These are phyloP conservation scores for Seiridium unicorne DNA, from an alignment of 2,329 filamentous ascomycete species.

Conservation along the genomic window DNA sequence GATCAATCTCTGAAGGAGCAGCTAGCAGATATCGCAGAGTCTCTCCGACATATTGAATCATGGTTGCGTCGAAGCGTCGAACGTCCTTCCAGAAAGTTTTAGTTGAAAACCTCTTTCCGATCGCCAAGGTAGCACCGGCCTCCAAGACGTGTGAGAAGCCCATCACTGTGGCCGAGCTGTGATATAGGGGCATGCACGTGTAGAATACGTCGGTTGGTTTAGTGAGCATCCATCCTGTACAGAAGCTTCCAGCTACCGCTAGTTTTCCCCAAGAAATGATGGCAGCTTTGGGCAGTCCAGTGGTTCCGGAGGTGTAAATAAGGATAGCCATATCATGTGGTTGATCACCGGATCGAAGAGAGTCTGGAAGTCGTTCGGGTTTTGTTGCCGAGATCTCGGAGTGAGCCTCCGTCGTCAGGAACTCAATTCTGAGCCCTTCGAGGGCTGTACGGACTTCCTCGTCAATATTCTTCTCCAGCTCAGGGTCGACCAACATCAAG, in stretches of 20 bases:
- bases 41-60: slow-evolving; percentile 86
- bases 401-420: slow-evolving; percentile 60
- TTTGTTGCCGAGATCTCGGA: slow-evolving; percentile 49
- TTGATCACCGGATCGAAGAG: slow-evolving; percentile 48
- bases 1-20: slow-evolving; percentile 60
- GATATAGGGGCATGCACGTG: slow-evolving; percentile 89
- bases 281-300: slow-evolving; percentile 78
- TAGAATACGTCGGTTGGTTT: slow-evolving; percentile 68
- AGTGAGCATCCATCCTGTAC: slow-evolving; percentile 55
- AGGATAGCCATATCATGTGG: slow-evolving; percentile 64
- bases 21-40: slow-evolving; percentile 80
- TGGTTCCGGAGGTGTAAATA: slow-evolving; percentile 86
- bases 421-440: slow-evolving; percentile 53
- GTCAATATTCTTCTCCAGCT: slow-evolving; percentile 52
- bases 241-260: slow-evolving; percentile 51
- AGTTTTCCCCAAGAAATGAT: slow-evolving; percentile 73
- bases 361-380: slow-evolving; percentile 57
- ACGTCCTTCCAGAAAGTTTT: slow-evolving; percentile 76
- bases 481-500: slow-evolving; percentile 67
- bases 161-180: slow-evolving; percentile 73
- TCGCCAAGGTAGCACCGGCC: slow-evolving; percentile 62
- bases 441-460: slow-evolving; percentile 55
- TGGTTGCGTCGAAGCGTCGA: slow-evolving; percentile 66
- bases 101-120: slow-evolving; percentile 78
- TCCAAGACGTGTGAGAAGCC: slow-evolving; percentile 62